Base-by-base conservation (phyloP, 1,139 yeast genomes). In the Blastobotrys buckinghamii region DNA sequence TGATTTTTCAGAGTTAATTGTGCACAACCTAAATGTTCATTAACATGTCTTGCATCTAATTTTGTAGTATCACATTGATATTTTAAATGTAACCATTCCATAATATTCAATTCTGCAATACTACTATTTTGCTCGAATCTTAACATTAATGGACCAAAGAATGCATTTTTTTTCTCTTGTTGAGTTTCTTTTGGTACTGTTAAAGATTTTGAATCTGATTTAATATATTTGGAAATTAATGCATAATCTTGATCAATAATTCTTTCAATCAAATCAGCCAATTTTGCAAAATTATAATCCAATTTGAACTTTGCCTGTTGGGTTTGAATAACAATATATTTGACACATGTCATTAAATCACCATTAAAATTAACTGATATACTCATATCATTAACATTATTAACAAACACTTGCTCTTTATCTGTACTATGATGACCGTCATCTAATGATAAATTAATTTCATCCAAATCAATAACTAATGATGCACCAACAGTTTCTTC, bases 1-100 rank as follows among this genome's bases (percentile, higher is more conserved):
- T 47, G 45, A 33, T 44, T 40, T 27, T 46, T 35, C 2, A 47
- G 2, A 24, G 32, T 24, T 15, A 47, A 13, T 29, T 50, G 48
- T 6, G 27, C 38, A 26, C 48, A 43, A 26, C 30, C 19, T 10
- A 50, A 50, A 8, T 34, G 20, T 13, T 37, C n/a, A 37, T 44
- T 50, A n/a, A 47, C 46, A 27, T 47, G 52, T 4, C 52, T 45
- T 22, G 47, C 16, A 13, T 38, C 36, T 8, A 42, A n/a, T 15
- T 26, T 20, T 9, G 44, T 24, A 32, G 29, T 32, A 15, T 45
- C 49, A 19, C 27, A 22, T 27, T 41, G 39, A 20, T 49, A 49
- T 10, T 36, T 32, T 24, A 47, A 12, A 27, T 24, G 16, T 27
- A 43, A 38, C 22, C 43, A 43, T 5, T 39, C 39, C 45, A 44